These are phyloP conservation scores for Tagetes patula DNA, from an alignment of 129 eudicot genomes.

Conservation along the genomic window DNA sequence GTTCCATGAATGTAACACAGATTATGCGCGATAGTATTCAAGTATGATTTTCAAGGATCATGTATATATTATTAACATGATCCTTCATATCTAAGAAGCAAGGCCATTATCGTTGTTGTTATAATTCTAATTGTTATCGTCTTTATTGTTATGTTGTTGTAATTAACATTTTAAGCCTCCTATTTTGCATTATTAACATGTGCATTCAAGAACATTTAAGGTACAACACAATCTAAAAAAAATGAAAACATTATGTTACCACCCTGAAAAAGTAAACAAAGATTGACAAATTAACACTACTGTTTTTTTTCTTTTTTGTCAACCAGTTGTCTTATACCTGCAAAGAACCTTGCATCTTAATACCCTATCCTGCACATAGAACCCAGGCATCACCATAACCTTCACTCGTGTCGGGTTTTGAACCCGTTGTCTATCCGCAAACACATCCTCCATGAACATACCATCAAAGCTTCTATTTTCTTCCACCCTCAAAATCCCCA, in stretches of 20 bases:
- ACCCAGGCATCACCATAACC: constrained; percentile 89
- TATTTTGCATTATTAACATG: constrained; percentile 14
- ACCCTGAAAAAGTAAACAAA: constrained; percentile 6
- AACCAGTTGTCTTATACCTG: constrained; percentile 61
- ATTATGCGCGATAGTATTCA: not conserved
- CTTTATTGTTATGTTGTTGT: no score
- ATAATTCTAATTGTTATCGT: no score
- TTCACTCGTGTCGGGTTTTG: constrained; percentile 55
- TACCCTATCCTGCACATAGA: constrained; percentile 76
- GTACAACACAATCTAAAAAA: not conserved
- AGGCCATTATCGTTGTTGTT: no score
- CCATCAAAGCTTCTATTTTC: constrained; percentile 58
- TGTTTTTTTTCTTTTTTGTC: constrained; percentile 26
- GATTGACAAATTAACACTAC: constrained; percentile 1
- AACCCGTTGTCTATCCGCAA: constrained; percentile 49
- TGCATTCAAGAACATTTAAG: constrained; percentile 27
- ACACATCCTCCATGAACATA: constrained; percentile 70
- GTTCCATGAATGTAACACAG: not conserved
- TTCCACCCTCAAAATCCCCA: constrained; percentile 74
- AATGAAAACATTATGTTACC: constrained; percentile 26
- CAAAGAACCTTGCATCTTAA: constrained; percentile 84
- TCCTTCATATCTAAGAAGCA: no score
- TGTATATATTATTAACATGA: constrained; percentile 2
- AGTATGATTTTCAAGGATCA: constrained; percentile 59
- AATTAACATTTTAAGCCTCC: not conserved